phyloP scores from a whole-genome alignment of 2,329 filamentous ascomycete species.

The Seiridium unicorne region DNA sequence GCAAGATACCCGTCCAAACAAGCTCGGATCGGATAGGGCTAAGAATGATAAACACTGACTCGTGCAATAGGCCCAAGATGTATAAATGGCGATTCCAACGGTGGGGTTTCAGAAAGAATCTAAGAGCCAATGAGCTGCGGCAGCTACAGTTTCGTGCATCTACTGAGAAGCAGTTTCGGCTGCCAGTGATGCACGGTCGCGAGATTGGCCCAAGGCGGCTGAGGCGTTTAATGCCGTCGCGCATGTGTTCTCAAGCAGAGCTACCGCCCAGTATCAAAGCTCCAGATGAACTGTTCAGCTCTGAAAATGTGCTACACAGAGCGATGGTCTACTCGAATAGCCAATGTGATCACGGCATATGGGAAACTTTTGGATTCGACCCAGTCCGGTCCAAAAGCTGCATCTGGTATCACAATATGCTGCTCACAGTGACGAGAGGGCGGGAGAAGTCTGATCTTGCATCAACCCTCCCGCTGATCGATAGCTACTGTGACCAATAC shows the following conservation, averaged over 20 bases:
- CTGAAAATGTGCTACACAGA: background rate
- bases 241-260: background rate
- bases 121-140: background rate
- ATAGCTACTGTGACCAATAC: background rate
- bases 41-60: constrained; percentile 3
- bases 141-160: background rate
- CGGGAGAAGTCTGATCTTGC: background rate
- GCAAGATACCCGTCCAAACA: background rate
- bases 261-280: background rate
- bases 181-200: background rate
- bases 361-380: background rate
- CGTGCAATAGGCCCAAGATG: constrained; percentile 46
- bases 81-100: constrained; percentile 54
- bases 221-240: background rate
- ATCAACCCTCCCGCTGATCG: background rate
- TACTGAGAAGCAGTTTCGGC: background rate
- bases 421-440: background rate
- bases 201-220: background rate
- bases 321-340: background rate
- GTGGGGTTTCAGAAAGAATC: constrained; percentile 53
- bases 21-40: background rate
- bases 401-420: background rate
- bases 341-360: background rate
- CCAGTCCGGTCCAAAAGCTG: background rate
- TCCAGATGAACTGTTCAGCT: background rate